These are phyloP conservation scores for Leucosporidium scottii DNA, from an alignment of 768 basidiomycete species.

Conservation along the genomic window DNA sequence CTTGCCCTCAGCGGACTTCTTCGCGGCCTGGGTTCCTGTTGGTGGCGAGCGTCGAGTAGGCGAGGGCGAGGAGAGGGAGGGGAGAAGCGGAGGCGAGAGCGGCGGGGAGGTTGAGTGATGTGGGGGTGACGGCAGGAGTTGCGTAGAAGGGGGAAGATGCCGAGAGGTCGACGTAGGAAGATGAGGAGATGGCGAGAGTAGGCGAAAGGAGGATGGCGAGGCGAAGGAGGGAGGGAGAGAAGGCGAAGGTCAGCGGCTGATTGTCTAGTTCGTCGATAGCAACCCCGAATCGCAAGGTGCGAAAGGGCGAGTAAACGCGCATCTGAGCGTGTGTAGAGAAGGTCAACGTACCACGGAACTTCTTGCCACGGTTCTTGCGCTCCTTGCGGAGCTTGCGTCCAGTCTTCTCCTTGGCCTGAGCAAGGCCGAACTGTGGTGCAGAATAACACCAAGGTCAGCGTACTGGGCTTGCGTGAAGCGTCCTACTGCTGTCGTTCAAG, in stretches of 20 bases:
- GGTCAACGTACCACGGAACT: conserved; percentile 95
- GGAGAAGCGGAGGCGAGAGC: too few relatives aligned
- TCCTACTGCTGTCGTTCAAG: too few relatives aligned
- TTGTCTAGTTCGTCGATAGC: neutral
- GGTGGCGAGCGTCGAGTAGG: neutral
- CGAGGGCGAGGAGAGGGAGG: neutral
- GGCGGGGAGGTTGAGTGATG: neutral
- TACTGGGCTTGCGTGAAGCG: too few relatives aligned
- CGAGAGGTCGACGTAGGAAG: neutral
- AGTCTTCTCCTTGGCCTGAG: conserved; percentile 72
- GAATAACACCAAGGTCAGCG: neutral
- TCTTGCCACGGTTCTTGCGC: conserved; percentile 99
- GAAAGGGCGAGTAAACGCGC: too few relatives aligned
- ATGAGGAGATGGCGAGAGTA: neutral
- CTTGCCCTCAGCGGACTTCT: conserved; percentile 14
- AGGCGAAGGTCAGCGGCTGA: neutral
- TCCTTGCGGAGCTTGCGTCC: conserved; percentile 98
- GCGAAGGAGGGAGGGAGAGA: neutral
- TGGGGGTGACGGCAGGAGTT: neutral
- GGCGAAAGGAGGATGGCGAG: neutral
- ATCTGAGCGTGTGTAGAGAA: neutral
- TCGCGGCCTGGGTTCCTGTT: conserved; percentile 15
- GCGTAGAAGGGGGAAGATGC: neutral
- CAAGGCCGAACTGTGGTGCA: conserved; percentile 43
- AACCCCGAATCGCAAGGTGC: neutral